phyloP scores from a whole-genome alignment of 2,329 filamentous ascomycete genomes.

The Thelonectria discophora region DNA sequence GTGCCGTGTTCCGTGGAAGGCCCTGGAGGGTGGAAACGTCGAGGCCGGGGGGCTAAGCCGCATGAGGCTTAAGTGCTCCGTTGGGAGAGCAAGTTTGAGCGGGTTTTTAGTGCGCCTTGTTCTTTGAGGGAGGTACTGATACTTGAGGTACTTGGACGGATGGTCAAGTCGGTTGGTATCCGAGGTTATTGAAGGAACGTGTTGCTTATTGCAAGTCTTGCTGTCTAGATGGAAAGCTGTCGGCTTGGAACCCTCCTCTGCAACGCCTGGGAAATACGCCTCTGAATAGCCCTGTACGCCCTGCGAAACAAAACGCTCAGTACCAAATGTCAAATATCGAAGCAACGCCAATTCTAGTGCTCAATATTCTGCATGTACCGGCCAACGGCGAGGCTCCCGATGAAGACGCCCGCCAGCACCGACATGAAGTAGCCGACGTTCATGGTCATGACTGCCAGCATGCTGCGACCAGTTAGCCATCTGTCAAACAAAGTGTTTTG shows the following conservation, averaged over 20 bases:
- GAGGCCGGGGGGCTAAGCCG: conserved; percentile 17
- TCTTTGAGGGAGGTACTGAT: conserved; percentile 45
- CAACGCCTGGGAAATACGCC: background rate
- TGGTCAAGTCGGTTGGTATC: too few species aligned
- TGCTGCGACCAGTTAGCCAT: conserved; percentile 60
- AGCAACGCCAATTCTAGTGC: conserved; percentile 47
- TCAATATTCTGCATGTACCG: conserved; percentile 67
- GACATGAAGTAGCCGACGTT: conserved; percentile 88
- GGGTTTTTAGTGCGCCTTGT: conserved; percentile 51
- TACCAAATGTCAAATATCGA: background rate
- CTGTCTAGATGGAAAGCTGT: background rate
- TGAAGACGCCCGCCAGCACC: conserved; percentile 79
- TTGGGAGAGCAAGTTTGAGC: conserved; percentile 60
- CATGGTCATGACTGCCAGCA: conserved; percentile 92
- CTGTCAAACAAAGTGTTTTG: too few species aligned
- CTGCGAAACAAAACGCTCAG: background rate
- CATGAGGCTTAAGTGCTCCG: conserved; percentile 3
- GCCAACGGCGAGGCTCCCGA: conserved; percentile 85
- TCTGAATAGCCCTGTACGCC: conserved; percentile 4
- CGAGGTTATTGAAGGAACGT: too few species aligned
- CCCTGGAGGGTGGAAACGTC: background rate
- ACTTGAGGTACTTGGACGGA: conserved; percentile 47
- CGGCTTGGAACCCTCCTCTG: background rate
- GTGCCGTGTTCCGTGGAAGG: background rate
- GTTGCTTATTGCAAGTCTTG: background rate